These are phyloP conservation scores for Naganishia friedmannii DNA, from an alignment of 768 basidiomycete species.

Conservation along the genomic window DNA sequence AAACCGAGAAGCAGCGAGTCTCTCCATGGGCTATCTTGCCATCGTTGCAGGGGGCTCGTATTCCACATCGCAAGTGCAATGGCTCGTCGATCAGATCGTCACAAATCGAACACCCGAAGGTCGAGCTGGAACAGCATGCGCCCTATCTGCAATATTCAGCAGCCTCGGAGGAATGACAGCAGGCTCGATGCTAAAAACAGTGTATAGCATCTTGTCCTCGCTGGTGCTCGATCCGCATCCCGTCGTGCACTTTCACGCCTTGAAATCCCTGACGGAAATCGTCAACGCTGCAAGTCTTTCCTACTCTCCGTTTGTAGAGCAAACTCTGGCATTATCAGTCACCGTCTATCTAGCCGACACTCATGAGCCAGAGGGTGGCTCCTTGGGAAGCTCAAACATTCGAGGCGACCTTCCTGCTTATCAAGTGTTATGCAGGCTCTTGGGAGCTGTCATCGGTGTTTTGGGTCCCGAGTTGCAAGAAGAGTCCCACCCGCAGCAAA, in stretches of 20 bases:
- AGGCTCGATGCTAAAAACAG: constrained; percentile 88
- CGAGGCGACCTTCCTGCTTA: constrained; percentile 89
- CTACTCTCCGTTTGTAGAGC: constrained; percentile 81
- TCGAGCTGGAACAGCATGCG: constrained; percentile 87
- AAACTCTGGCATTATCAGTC: constrained; percentile 82
- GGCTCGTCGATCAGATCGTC: constrained; percentile 87
- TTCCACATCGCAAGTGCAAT: constrained; percentile 80
- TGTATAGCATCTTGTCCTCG: constrained; percentile 90
- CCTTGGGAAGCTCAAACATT: constrained; percentile 73
- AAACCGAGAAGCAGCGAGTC: constrained; percentile 74
- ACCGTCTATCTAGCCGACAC: constrained; percentile 85
- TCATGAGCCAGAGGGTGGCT: constrained; percentile 90
- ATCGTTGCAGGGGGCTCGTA: constrained; percentile 78
- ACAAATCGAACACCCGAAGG: constrained; percentile 88
- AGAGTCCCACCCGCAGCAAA: constrained; percentile 49
- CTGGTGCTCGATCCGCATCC: constrained; percentile 95
- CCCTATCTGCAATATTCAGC: constrained; percentile 86
- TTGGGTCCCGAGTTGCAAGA: constrained; percentile 95
- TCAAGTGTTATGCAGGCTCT: constrained; percentile 83
- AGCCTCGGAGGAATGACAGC: constrained; percentile 93
- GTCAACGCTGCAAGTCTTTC: constrained; percentile 87
- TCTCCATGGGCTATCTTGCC: constrained; percentile 81
- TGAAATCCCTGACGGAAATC: constrained; percentile 78
- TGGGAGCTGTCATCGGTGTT: constrained; percentile 88
- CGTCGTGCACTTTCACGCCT: constrained; percentile 88